These are phyloP conservation scores for Ganoderma boninense DNA, from an alignment of 1,284 basidiomycete species.

Conservation along the genomic window DNA sequence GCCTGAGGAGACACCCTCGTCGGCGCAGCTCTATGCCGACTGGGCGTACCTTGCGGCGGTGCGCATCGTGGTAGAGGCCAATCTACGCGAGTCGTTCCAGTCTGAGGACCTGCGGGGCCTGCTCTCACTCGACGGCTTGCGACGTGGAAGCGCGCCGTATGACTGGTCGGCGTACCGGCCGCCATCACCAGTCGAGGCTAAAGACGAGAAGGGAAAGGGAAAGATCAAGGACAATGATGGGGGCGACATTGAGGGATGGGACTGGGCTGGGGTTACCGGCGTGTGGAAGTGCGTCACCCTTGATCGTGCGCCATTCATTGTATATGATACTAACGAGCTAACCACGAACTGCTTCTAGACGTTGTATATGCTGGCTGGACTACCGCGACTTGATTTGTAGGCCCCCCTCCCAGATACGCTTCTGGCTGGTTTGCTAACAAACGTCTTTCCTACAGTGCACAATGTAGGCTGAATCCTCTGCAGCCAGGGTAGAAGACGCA, in stretches of 20 bases:
- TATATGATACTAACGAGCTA: too few species aligned
- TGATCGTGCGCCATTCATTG: too few species aligned
- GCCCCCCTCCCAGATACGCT: slow-evolving; percentile 28
- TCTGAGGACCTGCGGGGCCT: slow-evolving; percentile 45
- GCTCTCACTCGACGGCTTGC: slow-evolving; percentile 48
- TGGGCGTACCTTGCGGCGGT: slow-evolving; percentile 41
- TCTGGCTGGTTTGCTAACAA: slow-evolving; percentile 10
- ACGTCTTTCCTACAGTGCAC: slow-evolving; percentile 28
- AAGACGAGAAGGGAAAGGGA: slow-evolving; percentile 7
- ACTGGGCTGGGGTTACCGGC: slow-evolving; percentile 67
- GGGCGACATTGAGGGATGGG: slow-evolving; percentile 52
- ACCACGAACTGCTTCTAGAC: slow-evolving; percentile 35
- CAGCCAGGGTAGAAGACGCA: neutral
- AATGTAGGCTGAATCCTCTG: slow-evolving; percentile 46
- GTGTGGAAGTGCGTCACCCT: slow-evolving; percentile 63
- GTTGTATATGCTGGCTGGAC: slow-evolving; percentile 66
- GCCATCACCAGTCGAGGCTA: neutral
- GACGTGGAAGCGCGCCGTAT: slow-evolving; percentile 54
- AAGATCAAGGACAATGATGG: slow-evolving; percentile 22
- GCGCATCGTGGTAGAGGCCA: slow-evolving; percentile 37
- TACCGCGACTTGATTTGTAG: slow-evolving; percentile 60
- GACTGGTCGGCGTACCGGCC: slow-evolving; percentile 21
- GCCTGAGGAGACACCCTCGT: slow-evolving; percentile 19
- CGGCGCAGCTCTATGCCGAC: slow-evolving; percentile 34
- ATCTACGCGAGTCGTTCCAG: slow-evolving; percentile 29